phyloP scores from a whole-genome alignment of 257 asterid genomes.

The Scutellaria barbata region DNA sequence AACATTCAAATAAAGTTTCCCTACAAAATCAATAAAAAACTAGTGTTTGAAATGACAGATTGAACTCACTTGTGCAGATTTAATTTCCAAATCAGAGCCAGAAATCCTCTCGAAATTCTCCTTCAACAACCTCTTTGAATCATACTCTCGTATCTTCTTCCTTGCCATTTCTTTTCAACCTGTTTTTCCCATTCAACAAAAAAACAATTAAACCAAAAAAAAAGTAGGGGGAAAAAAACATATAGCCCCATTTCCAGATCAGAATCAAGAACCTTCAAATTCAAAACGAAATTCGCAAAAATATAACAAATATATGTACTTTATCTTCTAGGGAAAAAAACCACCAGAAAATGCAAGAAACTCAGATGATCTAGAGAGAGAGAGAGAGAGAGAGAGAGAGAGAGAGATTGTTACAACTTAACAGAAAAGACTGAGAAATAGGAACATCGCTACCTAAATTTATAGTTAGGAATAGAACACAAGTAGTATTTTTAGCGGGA shows the following conservation, averaged over 20 bases:
- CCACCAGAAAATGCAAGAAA: too few relatives aligned
- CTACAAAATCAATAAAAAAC: background rate
- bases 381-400: too few relatives aligned
- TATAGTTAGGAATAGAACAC: too few relatives aligned
- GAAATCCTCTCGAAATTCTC: constrained; percentile 87
- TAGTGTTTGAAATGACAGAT: background rate
- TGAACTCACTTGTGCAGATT: constrained; percentile 77
- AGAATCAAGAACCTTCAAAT: constrained; percentile 28
- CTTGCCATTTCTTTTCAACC: constrained; percentile 62
- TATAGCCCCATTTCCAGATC: constrained; percentile 38
- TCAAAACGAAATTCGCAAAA: background rate
- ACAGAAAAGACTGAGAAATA: too few relatives aligned
- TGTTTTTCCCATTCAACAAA: background rate
- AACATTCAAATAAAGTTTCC: background rate
- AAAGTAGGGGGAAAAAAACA: background rate
- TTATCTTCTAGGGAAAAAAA: background rate
- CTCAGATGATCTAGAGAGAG: too few relatives aligned
- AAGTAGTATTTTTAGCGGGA: too few relatives aligned
- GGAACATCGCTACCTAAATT: too few relatives aligned
- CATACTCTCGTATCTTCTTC: constrained; percentile 98
- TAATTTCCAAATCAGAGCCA: constrained; percentile 78
- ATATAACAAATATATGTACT: too few relatives aligned
- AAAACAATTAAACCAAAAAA: background rate
- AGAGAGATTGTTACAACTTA: too few relatives aligned
- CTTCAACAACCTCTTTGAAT: constrained; percentile 90